Conservation (phyloP, 2,329 filamentous ascomycete species). For the Alternaria conjuncta region DNA sequence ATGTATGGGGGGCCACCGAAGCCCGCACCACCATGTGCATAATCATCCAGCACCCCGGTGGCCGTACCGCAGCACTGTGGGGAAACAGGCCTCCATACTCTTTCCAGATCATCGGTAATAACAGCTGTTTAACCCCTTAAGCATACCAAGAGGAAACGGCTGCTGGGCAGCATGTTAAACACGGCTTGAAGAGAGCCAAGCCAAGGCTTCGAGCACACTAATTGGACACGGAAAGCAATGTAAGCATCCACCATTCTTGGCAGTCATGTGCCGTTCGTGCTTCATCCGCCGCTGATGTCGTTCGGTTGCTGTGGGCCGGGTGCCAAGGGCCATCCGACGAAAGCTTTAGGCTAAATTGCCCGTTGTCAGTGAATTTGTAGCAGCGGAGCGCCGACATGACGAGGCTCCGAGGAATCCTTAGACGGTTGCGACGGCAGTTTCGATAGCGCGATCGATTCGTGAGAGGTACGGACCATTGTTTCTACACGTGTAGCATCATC, state of each 20-base stretch:
- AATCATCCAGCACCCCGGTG: conserved; percentile 29
- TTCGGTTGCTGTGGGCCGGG: not conserved
- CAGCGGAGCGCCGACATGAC: not conserved
- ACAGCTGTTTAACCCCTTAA: conserved; percentile 14
- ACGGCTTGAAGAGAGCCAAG: conserved; percentile 1
- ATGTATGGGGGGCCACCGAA: conserved; percentile 9
- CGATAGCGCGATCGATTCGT: not conserved
- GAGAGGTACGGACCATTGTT: not conserved
- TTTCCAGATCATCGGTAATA: conserved; percentile 10
- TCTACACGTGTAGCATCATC: not conserved
- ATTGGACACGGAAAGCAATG: conserved; percentile 2
- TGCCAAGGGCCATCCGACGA: conserved; percentile 12
- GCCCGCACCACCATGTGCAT: conserved; percentile 2
- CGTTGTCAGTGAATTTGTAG: not conserved
- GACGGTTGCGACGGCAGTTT: not conserved
- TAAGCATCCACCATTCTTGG: conserved; percentile 6
- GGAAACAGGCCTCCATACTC: conserved; percentile 8
- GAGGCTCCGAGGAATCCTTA: not conserved
- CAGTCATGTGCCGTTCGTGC: conserved; percentile 1
- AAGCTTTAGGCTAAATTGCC: conserved; percentile 22
- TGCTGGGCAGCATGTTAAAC: conserved; percentile 6
- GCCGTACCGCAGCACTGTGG: conserved; percentile 14
- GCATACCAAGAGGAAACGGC: conserved; percentile 13
- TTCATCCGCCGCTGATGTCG: conserved; percentile 8
- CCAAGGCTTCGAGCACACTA: not conserved